Evolutionary conservation across 129 eudicot genomes (phyloP).

Genomic region (Logfia minima): DNA sequence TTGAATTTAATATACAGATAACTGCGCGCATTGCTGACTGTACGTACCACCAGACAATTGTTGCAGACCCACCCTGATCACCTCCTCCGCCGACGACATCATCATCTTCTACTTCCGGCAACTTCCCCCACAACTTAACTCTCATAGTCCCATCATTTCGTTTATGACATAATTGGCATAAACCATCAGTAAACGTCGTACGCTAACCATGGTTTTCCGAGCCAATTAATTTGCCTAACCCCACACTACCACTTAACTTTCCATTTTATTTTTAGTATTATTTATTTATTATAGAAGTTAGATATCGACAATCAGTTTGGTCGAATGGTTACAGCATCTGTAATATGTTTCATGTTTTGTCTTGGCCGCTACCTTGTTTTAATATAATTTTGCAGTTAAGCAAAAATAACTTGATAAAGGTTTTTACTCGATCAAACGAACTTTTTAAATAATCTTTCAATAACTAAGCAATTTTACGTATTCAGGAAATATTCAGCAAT

Average conservation of each 20-base stretch:
- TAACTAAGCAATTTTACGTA: too few species aligned
- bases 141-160: neutral
- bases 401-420: too few species aligned
- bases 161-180: neutral
- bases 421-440: too few species aligned
- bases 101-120: neutral
- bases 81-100: neutral
- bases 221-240: neutral
- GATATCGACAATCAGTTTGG: too few species aligned
- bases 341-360: too few species aligned
- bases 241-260: neutral
- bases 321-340: too few species aligned
- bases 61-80: conserved; percentile 19
- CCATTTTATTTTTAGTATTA: too few species aligned
- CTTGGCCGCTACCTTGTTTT: too few species aligned
- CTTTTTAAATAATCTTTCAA: too few species aligned
- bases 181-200: neutral
- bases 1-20: conserved; percentile 22
- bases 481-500: too few species aligned
- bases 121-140: neutral
- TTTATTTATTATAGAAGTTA: too few species aligned
- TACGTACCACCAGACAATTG: neutral
- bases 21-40: neutral
- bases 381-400: too few species aligned
- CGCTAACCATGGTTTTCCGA: conserved; percentile 17